Base-by-base conservation (phyloP, 1,139 yeast genomes). In the Groenewaldozyma auringiensis region DNA sequence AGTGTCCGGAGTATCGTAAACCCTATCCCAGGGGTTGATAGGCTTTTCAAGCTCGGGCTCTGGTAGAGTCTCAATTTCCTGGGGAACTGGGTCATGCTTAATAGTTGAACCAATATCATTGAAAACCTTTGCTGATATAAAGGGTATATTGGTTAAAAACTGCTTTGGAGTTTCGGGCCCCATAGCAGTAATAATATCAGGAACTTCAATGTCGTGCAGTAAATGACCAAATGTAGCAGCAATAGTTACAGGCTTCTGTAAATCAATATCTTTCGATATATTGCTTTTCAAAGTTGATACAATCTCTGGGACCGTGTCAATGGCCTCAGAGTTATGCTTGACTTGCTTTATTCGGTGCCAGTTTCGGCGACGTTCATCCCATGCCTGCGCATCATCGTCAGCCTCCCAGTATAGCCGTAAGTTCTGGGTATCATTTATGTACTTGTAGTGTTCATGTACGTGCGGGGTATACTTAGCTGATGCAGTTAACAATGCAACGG, bases 201-300 rank as follows among this genome's bases (percentile, higher is more conserved):
- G 42, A 11, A 33, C 46, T 4, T 37, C 49, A 2, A 45, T 20
- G 9, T 52, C 51, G 40, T 61, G 63, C 37, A 64, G 52, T 4
- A 63, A 29, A 40, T 54, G 55, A 1, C 69, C 69, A 36, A 62
- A 57, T 1, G 68, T 60, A n/a, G 65, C 63, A 1, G 65, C 60
- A 40, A 63, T 44, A 13, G 66, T 60, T 2, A 53, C 46, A 9
- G 56, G 53, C 3, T 33, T 32, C 2, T 39, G 36, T 11, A 16
- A 13, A 16, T 40, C 14, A 6, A 27, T 43, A 13, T 43, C 44
- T 13, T 20, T 14, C 9, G 25, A 34, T 18, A 21, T 22, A n/a
- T 39, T 20, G 3, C 18, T 31, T 8, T 39, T 38, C 29, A 39
- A 4, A 6, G 31, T 39, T 4, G 29, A 17, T 4, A 39, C 31